Evolutionary conservation across 345 rosid species (phyloP), one percentile per base, ranked within the genome.

Genomic region (Geranium rotundifolium): DNA sequence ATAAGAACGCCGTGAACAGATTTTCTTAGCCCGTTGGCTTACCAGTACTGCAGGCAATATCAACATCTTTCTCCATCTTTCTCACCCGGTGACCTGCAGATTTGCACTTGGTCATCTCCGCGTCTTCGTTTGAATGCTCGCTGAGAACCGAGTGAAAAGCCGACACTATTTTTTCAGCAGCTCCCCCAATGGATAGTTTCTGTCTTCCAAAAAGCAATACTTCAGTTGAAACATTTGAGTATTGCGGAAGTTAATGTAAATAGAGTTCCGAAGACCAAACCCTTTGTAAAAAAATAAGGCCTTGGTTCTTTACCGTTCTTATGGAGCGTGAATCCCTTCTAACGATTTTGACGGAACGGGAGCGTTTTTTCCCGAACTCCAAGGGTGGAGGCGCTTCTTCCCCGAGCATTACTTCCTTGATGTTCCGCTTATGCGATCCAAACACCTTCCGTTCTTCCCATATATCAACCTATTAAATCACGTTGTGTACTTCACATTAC

Each of bases 391-490:
- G 95, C 15, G 56, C 64, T 64, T 81, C 89, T 80, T 87, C 88
- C 41, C 90, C 85, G 52, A 90, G 90, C 95, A 90, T 88, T 37
- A 85, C 72, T 71, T 83, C 96, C 72, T 57, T 85, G 29, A 90
- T 80, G 64, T 81, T 75, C 71, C 63, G 76, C 0, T 89, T 84
- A 67, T 78, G 89, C 2, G 97, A 86, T 61, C 99, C 97, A 77
- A 93, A 93, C 37, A 90, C 97, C 76, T 84, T 85, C 71, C 97
- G 79, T 58, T 93, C 97, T 75, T 90, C 97, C 99, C 99, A 93
- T 80, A 93, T 90, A 67, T 68, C 76, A 49, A 93, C 88, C 99
- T 90, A 62, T 46, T 46, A 12, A 9, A 12, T 46, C 16, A 46
- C 52, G 15, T 46, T 46, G 52, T 14, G 8, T 46, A 46, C 14